phyloP scores from a whole-genome alignment of 495 filamentous ascomycete species.

The Terfezia claveryi region DNA sequence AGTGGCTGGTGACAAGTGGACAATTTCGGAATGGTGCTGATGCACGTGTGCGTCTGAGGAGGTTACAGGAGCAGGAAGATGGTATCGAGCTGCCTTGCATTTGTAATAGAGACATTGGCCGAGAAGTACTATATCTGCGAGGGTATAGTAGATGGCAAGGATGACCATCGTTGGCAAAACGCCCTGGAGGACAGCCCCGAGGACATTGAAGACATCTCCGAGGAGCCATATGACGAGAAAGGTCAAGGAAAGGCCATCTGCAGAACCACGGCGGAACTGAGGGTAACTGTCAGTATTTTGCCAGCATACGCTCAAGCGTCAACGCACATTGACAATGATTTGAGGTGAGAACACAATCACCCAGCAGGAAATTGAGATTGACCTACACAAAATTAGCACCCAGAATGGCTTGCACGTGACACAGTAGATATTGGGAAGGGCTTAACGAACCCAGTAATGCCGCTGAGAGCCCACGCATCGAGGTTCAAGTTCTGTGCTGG shows the following conservation, averaged over 20 bases:
- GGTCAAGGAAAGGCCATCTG: conserved; percentile 69
- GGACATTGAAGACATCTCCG: conserved; percentile 92
- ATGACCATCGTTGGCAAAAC: conserved; percentile 91
- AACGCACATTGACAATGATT: conserved; percentile 55
- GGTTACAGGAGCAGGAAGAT: neutral
- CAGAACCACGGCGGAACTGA: conserved; percentile 54
- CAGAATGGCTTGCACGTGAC: neutral
- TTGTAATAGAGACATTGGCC: conserved; percentile 86
- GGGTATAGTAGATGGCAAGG: conserved; percentile 81
- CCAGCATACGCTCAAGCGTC: neutral
- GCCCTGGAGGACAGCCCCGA: conserved; percentile 77
- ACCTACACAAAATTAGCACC: conserved; percentile 27
- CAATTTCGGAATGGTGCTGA: conserved; percentile 24
- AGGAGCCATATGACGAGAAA: conserved; percentile 81
- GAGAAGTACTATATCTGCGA: conserved; percentile 76
- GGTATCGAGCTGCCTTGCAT: conserved; percentile 30
- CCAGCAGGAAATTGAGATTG: conserved; percentile 93
- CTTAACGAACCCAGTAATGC: conserved; percentile 10
- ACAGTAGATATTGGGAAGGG: neutral
- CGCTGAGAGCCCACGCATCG: conserved; percentile 10
- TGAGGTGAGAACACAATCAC: conserved; percentile 94
- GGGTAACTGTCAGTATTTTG: neutral
- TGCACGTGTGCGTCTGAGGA: conserved; percentile 11
- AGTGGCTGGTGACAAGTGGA: conserved; percentile 59
- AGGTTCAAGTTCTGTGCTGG: neutral